Evolutionary conservation across 495 filamentous ascomycete species (phyloP), one percentile per base, ranked within the genome.

Genomic region (Aspergillus indologenus): DNA sequence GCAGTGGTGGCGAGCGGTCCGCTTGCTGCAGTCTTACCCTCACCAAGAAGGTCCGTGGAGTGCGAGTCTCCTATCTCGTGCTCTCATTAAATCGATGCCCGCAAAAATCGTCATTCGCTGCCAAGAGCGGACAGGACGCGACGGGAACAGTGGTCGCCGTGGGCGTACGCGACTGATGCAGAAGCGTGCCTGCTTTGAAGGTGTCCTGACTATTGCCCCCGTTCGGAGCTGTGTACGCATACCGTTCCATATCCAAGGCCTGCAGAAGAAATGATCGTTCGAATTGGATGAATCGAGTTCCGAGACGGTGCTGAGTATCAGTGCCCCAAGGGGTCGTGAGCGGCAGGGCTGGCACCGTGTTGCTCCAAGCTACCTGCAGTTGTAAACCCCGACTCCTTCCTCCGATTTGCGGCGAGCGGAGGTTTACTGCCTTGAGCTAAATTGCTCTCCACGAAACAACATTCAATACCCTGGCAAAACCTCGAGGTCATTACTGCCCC

Each of bases 31-130:
- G 45, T 47, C 45, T 20, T 47, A 23, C 22, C 45, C 45, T 2
- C 45, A 47, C 45, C 45, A 47, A 21, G 45, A 47, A 47, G 45
- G 45, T 3, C 45, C 45, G 19, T 47, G 45, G 45, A 23, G 22
- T 20, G 45, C 45, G 18, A 12, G 9, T 47, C 45, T 47, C 18
- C 45, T 47, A 7, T 11, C 45, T 47, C 45, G 18, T 5, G 15
- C n/a, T 22, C 11, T 17, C 19, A 47, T 47, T 17, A 18, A 47
- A 5, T 18, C 44, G 1, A 45, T 45, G 7, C 8, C 15, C 4
- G n/a, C 5, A 17, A 1, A 17, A 45, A 45, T 20, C 45, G 1
- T 21, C n/a, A 17, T 20, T 47, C 8, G 45, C 45, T 21, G n/a
- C 0, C 2, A 23, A 21, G 45, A 1, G 45, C 11, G 18, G 6